These are phyloP conservation scores for Suhomyces coccinellae DNA, from an alignment of 1,139 yeast species.

Conservation along the genomic window DNA sequence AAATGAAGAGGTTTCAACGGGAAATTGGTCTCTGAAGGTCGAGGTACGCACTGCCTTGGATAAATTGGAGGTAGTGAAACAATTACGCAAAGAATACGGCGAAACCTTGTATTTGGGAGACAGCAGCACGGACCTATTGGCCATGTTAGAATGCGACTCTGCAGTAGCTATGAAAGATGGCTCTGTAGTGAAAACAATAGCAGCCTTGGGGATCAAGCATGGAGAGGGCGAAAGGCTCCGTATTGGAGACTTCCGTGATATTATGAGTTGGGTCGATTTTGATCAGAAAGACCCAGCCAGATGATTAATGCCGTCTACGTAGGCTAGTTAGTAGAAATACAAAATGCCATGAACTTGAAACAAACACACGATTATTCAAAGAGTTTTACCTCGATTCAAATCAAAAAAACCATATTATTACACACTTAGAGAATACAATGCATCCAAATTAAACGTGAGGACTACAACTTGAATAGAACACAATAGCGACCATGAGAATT, in stretches of 20 bases:
- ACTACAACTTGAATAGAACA: too few relatives aligned
- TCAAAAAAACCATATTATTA: too few relatives aligned
- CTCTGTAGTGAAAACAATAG: conserved; percentile 3
- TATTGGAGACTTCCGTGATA: conserved; percentile 4
- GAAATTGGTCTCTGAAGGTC: conserved; percentile 30
- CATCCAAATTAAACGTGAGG: too few relatives aligned
- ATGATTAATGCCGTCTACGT: too few relatives aligned
- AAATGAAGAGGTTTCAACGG: conserved; percentile 34
- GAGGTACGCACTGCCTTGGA: conserved; percentile 58
- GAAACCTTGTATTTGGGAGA: conserved; percentile 60
- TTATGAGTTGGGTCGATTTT: not conserved
- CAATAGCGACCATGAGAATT: too few relatives aligned
- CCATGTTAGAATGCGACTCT: conserved; percentile 48
- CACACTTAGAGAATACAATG: too few relatives aligned
- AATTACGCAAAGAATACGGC: conserved; percentile 19
- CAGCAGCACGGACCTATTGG: conserved; percentile 60
- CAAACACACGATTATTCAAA: too few relatives aligned
- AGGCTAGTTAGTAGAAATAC: too few relatives aligned
- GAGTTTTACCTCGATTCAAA: too few relatives aligned
- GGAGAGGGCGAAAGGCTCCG: not conserved
- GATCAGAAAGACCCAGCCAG: not conserved
- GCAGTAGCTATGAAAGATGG: conserved; percentile 45
- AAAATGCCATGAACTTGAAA: too few relatives aligned
- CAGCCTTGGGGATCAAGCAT: not conserved
- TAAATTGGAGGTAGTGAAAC: conserved; percentile 37